These are phyloP conservation scores for Boeremia lycopersici DNA, from an alignment of 2,329 filamentous ascomycete species.

Conservation along the genomic window DNA sequence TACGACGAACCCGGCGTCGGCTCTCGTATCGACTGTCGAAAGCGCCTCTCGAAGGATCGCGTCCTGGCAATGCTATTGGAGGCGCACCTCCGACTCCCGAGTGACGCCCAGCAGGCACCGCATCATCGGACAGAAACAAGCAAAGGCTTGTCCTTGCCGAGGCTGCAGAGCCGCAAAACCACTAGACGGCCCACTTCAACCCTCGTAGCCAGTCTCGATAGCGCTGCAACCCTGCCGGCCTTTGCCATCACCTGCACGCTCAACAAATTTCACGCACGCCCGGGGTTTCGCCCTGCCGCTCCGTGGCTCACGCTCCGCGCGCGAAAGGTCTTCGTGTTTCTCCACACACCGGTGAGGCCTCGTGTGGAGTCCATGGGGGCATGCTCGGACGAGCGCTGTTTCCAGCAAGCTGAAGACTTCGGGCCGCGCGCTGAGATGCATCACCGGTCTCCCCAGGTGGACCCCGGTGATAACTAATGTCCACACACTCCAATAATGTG, in stretches of 20 bases:
- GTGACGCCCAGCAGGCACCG: conserved; percentile 1
- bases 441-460: conserved; percentile 13
- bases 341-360: conserved; percentile 22
- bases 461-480: conserved; percentile 7
- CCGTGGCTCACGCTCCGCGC: neutral
- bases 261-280: conserved; percentile 20
- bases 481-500: conserved; percentile 30
- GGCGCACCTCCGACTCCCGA: conserved; percentile 1
- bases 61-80: conserved; percentile 1
- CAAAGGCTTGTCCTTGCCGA: conserved; percentile 18
- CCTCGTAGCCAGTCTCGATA: conserved; percentile 11
- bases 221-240: conserved; percentile 14
- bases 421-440: conserved; percentile 5
- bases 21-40: conserved; percentile 9
- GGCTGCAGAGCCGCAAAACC: conserved; percentile 22
- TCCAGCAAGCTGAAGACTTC: conserved; percentile 4
- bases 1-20: conserved; percentile 2
- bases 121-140: conserved; percentile 11
- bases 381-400: conserved; percentile 3
- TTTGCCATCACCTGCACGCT: conserved; percentile 23
- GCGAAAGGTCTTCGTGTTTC: conserved; percentile 12
- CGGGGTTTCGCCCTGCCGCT: conserved; percentile 12
- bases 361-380: conserved; percentile 15
- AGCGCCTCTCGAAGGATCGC: conserved; percentile 1
- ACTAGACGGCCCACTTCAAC: conserved; percentile 1